Evolutionary conservation across 805 yeast species (phyloP), one percentile per base, ranked within the genome.

Genomic region (Lachancea cidri): DNA sequence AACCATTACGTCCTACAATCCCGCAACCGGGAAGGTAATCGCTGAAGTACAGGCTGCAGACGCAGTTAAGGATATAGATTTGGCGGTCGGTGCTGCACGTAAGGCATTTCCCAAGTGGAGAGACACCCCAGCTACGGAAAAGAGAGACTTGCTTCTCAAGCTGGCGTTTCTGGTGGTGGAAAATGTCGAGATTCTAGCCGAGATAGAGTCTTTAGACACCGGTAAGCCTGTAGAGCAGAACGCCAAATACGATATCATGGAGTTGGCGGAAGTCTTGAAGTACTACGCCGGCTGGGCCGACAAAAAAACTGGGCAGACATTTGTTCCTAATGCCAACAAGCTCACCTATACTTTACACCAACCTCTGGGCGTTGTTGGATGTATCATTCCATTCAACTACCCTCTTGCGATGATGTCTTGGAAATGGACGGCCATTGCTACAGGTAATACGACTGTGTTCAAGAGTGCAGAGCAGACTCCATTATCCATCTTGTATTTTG

Each of bases 271-370:
- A 46, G 74, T 75, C 29, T 69, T 80, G 64, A 74, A 75, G 51
- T 81, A 80, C 57, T 75, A 76, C 54, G 87, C 86, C 33, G 91
- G 93, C 17, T 77, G 80, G 74, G 83, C 87, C 38, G 86, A 83
- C 62, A 77, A 81, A 64, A 68, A 79, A 41, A 67, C 67, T 42
- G 94, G 94, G 14, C 69, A 74, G 44, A 72, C 83, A 13, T 71
- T 81, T 46, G 81, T 81, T 53, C 75, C 79, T 7, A 78, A 74
- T 31, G 66, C 68, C 32, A 68, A 73, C 32, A 79, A 79, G 58
- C 69, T 76, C 42, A 71, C 73, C 16, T 74, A 71, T 55, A 75
- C 78, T 13, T 60, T 72, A 32, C 78, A 76, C 52, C 75, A 72
- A 57, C 79, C 79, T 40, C 53, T 71, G 46, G 79, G 79, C 35